These are phyloP conservation scores for Parietaria judaica DNA, from an alignment of 306 rosid species.

Conservation along the genomic window DNA sequence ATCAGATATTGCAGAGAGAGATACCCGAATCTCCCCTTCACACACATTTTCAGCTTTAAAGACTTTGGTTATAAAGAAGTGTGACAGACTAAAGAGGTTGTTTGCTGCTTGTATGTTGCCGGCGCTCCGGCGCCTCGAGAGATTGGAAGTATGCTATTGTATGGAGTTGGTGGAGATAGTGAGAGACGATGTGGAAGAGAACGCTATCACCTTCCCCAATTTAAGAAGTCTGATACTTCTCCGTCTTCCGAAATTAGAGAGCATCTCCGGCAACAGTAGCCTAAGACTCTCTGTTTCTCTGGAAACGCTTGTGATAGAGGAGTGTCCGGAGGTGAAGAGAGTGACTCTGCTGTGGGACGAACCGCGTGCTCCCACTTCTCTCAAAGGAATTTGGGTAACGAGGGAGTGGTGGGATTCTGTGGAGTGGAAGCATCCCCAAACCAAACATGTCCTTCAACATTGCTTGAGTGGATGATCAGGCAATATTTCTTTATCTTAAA, in stretches of 20 bases:
- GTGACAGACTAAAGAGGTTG: not conserved
- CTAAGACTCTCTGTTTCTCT: not conserved
- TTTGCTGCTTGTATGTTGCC: not conserved
- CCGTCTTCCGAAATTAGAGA: constrained; percentile 4
- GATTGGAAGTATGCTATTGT: not conserved
- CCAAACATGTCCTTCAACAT: not conserved
- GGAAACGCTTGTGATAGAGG: not conserved
- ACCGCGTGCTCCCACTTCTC: constrained; percentile 2
- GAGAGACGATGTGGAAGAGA: not conserved
- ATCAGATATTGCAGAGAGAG: not conserved
- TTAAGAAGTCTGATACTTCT: not conserved
- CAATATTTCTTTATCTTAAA: too few relatives aligned
- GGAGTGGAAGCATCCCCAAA: constrained; percentile 12
- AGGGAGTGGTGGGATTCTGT: constrained; percentile 6
- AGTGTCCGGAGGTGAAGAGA: constrained; percentile 2
- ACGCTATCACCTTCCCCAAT: not conserved
- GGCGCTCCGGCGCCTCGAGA: not conserved
- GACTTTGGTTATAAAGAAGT: not conserved
- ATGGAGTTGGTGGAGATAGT: constrained; percentile 2
- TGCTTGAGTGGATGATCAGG: too few relatives aligned
- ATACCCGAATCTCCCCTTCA: not conserved
- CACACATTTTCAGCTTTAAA: constrained; percentile 5
- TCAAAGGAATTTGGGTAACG: not conserved
- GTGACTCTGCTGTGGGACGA: not conserved
- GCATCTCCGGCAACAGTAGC: not conserved